Evolutionary conservation across 495 filamentous ascomycete genomes (phyloP).

Genomic region (Oidiodendron maius): DNA sequence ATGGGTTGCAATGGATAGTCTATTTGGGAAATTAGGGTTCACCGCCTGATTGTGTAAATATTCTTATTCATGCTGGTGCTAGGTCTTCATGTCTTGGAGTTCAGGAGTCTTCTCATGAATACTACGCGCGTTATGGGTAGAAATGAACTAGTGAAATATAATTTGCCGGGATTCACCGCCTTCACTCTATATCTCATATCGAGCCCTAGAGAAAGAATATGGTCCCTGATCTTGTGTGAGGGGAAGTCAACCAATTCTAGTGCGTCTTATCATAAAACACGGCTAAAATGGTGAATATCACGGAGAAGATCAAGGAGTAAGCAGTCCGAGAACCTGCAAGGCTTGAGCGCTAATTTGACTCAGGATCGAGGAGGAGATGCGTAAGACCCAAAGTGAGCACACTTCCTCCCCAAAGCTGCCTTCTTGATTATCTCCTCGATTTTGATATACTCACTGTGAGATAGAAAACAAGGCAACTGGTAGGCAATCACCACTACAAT

Average conservation of each 20-base stretch:
- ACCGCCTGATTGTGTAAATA: conserved; percentile 18
- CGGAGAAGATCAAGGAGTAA: conserved; percentile 99
- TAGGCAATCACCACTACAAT: conserved; percentile 32
- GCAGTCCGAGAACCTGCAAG: conserved; percentile 20
- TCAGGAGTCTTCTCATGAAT: too few relatives aligned
- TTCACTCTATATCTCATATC: background rate
- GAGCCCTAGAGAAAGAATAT: background rate
- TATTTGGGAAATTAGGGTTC: conserved; percentile 62
- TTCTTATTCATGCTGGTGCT: background rate
- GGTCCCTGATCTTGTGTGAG: conserved; percentile 3
- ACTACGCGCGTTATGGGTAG: background rate
- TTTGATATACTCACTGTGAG: background rate
- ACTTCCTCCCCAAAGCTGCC: background rate
- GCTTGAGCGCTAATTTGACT: conserved; percentile 5
- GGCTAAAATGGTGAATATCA: conserved; percentile 96
- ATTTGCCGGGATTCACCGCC: conserved; percentile 9
- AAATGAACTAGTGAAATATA: background rate
- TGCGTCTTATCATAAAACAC: too few relatives aligned
- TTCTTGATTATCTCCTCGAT: background rate
- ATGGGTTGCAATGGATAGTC: conserved; percentile 92
- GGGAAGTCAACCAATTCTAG: background rate
- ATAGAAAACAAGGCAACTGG: conserved; percentile 98
- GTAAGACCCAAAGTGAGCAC: conserved; percentile 83
- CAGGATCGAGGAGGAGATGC: conserved; percentile 99
- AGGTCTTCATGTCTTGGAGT: too few relatives aligned